Evolutionary conservation across 495 filamentous ascomycete genomes (phyloP).

Genomic region (Pseudoneurospora amorphoporcata): DNA sequence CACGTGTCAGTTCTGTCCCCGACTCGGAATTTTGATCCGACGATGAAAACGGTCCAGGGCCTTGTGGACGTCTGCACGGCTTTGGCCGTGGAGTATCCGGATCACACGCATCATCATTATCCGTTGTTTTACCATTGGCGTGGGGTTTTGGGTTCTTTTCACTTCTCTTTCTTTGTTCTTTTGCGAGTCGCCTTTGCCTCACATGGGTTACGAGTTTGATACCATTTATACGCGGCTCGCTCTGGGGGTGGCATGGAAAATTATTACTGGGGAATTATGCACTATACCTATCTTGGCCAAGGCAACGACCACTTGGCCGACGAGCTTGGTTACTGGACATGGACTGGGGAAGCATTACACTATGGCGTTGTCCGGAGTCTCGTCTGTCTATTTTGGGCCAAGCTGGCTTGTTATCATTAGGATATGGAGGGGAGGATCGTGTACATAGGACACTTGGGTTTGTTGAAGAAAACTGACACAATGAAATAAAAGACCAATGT

Average conservation of each 20-base stretch:
- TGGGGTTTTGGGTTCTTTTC: not conserved
- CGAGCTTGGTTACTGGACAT: slow-evolving; percentile 1
- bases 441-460: not conserved
- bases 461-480: not conserved
- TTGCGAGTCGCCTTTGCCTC: not conserved
- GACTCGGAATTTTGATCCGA: not conserved
- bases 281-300: not conserved
- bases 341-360: slow-evolving; percentile 2
- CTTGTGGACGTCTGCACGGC: not conserved
- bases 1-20: not conserved
- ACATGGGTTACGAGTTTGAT: slow-evolving; percentile 2
- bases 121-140: not conserved
- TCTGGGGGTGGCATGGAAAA: not conserved
- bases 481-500: not conserved
- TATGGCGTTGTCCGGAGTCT: slow-evolving; percentile 1
- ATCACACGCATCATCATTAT: not conserved
- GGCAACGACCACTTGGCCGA: not conserved
- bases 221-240: slow-evolving; percentile 1
- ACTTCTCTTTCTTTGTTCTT: not conserved
- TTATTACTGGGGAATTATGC: not conserved
- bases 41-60: not conserved
- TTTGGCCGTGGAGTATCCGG: not conserved
- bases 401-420: not conserved
- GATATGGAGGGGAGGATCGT: not conserved
- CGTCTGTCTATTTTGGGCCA: not conserved